Conservation (phyloP, 352 stramenopile species). For the Pythium chondricola region DNA sequence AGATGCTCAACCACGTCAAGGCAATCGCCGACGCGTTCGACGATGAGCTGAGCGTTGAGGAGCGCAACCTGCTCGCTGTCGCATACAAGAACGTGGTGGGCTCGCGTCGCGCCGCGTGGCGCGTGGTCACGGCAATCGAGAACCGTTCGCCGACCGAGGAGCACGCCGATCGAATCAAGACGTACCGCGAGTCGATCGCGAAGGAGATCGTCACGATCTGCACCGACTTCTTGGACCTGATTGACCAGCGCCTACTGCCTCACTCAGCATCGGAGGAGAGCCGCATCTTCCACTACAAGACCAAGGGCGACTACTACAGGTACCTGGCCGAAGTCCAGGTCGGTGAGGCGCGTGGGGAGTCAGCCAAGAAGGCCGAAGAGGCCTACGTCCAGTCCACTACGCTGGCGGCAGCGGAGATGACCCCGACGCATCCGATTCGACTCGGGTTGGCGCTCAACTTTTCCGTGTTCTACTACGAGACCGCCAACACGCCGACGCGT, state of each 20-base stretch:
- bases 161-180: slow-evolving; percentile 4
- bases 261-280: slow-evolving; percentile 88
- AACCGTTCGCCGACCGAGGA: slow-evolving; percentile 26
- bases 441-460: slow-evolving; percentile 30
- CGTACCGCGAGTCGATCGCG: slow-evolving; percentile 24
- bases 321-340: slow-evolving; percentile 15
- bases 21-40: slow-evolving; percentile 9
- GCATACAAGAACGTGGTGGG: slow-evolving; percentile 33
- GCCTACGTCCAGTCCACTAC: slow-evolving; percentile 6
- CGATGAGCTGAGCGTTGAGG: slow-evolving; percentile 25
- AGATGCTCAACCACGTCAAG: slow-evolving; percentile 26
- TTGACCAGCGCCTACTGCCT: slow-evolving; percentile 89
- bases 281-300: slow-evolving; percentile 97
- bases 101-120: slow-evolving; percentile 18
- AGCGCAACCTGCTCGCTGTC: slow-evolving; percentile 28
- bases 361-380: slow-evolving; percentile 2
- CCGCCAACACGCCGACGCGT: slow-evolving; percentile 16
- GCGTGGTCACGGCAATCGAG: slow-evolving; percentile 24
- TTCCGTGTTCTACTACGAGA: slow-evolving; percentile 30
- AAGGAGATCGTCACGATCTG: slow-evolving; percentile 20
- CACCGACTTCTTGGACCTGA: slow-evolving; percentile 90
- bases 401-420: slow-evolving; percentile 16
- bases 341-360: slow-evolving; percentile 2
- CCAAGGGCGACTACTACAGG: slow-evolving; percentile 52
- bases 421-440: slow-evolving; percentile 24